A percentile compares a stretch with the other conserved stretches of the same genome.
Evolutionary conservation across 2,329 filamentous ascomycete genomes (phyloP).

Genomic region (Colletotrichum siamense): DNA sequence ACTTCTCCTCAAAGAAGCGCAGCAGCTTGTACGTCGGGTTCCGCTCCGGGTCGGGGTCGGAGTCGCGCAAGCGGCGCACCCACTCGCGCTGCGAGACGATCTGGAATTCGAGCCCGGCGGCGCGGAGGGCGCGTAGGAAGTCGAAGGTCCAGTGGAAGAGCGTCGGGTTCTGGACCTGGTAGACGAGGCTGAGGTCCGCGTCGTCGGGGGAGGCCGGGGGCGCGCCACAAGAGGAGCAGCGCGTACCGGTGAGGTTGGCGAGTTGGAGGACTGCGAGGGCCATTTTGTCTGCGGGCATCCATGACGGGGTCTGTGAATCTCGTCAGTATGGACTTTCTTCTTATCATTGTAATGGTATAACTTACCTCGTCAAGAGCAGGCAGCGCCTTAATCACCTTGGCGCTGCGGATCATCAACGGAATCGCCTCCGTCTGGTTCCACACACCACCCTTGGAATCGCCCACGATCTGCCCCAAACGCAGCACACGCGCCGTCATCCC

Average conservation of each 20-base stretch:
- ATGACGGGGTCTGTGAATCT: conserved; percentile 31
- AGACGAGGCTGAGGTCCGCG: conserved; percentile 37
- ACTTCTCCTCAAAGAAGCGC: conserved; percentile 57
- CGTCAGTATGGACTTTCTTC: neutral
- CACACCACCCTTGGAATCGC: conserved; percentile 47
- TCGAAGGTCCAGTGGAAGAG: conserved; percentile 56
- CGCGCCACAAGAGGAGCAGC: conserved; percentile 35
- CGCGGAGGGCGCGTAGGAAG: conserved; percentile 54
- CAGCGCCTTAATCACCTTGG: conserved; percentile 49
- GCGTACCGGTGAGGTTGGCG: conserved; percentile 21
- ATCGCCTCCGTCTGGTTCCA: conserved; percentile 58
- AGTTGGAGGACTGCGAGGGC: conserved; percentile 40
- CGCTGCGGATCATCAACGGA: conserved; percentile 52
- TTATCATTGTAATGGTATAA: rapidly evolving
- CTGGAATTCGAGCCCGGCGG: conserved; percentile 49
- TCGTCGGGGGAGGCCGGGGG: conserved; percentile 16
- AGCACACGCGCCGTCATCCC: conserved; percentile 40
- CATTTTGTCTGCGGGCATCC: conserved; percentile 44
- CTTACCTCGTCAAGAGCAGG: conserved; percentile 44
- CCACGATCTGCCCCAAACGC: conserved; percentile 51
- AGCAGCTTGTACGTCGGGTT: conserved; percentile 59
- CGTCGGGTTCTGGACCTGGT: conserved; percentile 57
- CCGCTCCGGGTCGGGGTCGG: conserved; percentile 50
- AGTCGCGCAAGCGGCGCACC: conserved; percentile 47
- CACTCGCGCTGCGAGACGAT: conserved; percentile 48